Evolutionary conservation across 2,329 filamentous ascomycete species (phyloP).

Genomic region (Cryoendolithus antarcticus): DNA sequence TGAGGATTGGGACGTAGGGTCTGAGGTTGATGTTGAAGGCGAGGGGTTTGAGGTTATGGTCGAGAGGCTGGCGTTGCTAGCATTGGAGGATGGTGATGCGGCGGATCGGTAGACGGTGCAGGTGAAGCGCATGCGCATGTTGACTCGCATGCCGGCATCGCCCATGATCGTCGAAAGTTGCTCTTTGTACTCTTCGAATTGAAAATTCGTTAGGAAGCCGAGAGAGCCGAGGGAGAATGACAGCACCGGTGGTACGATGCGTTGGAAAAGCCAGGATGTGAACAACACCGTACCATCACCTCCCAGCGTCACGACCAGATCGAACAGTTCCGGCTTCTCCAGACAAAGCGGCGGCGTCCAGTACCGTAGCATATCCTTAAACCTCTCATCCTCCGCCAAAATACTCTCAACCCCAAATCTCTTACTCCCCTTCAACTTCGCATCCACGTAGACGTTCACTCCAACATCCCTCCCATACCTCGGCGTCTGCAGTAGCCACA

Average conservation of each 20-base stretch:
- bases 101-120: conserved; percentile 80
- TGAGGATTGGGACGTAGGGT: conserved; percentile 33
- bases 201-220: conserved; percentile 79
- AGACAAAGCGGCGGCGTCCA: conserved; percentile 97
- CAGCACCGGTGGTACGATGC: conserved; percentile 71
- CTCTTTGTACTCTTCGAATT: conserved; percentile 76
- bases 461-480: conserved; percentile 83
- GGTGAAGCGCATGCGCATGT: conserved; percentile 96
- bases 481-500: conserved; percentile 79
- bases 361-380: conserved; percentile 75
- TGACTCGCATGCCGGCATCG: conserved; percentile 89
- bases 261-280: conserved; percentile 85
- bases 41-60: conserved; percentile 20
- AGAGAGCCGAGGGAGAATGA: conserved; percentile 76
- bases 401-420: conserved; percentile 71
- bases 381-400: conserved; percentile 60
- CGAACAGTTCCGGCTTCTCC: conserved; percentile 86
- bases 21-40: conserved; percentile 11
- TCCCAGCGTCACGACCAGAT: conserved; percentile 78
- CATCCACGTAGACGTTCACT: conserved; percentile 96
- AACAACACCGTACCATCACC: conserved; percentile 81
- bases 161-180: conserved; percentile 86
- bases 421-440: conserved; percentile 77
- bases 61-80: conserved; percentile 15
- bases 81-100: conserved; percentile 16